Base-by-base conservation (phyloP, 2,329 filamentous ascomycete genomes). In the Cryphonectria radicalis region DNA sequence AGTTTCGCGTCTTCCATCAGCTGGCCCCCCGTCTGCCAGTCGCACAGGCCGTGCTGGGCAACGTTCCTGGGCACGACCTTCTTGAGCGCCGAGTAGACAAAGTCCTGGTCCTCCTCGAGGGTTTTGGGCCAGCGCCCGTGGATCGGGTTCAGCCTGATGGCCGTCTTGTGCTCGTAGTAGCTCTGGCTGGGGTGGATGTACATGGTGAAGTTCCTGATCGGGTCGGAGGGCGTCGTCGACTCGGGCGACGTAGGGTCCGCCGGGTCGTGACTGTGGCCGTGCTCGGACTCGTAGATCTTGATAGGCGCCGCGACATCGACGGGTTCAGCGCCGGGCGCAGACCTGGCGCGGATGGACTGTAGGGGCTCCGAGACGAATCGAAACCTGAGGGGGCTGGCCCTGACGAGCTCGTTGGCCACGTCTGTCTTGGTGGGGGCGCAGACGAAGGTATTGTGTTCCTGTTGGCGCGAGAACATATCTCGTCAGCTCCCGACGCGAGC, bases 371-470 rank as follows among this genome's bases (percentile, higher is more conserved):
- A 68, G 32, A 83, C 74, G 67, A 86, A 75, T 37, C 81, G 80
- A 74, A 86, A 88, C 42, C 80, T 79, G 59, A 88, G 77, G 1
- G 87, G 87, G 72, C 87, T 88, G 42, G 77, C 77, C 35, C 76
- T 71, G 53, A 87, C 72, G n/a, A 88, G 79, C 50, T 75, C 74
- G 3, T 74, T 70, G 17, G 83, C 86, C 17, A 80, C 82, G 4
- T 80, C 77, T 22, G 78, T 75, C 25, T 80, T 82, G 63, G 79
- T 80, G 25, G 86, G 82, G 35, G 89, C 79, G 17, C 84, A 84
- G 57, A 89, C 78, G 76, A 88, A 89, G 32, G 84, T 84, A 32
- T 82, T 81, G 37, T 82, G 80, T 60, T 84, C 82, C 85, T 87
- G 70, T 17, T 17, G 63, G 66, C 10, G n/a, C 64, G 17, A 40